Conservation (phyloP, 768 basidiomycete genomes). For the Suillus decipiens region DNA sequence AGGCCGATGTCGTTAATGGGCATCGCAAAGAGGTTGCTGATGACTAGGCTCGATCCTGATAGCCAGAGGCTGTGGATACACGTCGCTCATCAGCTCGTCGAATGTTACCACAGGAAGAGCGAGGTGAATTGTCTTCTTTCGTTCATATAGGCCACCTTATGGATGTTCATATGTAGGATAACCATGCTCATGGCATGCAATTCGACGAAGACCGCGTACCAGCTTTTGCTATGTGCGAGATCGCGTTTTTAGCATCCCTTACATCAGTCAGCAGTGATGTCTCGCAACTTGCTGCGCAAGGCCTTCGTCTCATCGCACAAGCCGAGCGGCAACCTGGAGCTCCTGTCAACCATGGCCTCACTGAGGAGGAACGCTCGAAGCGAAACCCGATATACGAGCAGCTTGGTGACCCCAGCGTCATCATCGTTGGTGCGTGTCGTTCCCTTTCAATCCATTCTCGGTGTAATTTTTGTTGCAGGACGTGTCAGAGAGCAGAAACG, state of each 20-base stretch:
- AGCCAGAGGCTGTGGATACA: slow-evolving; percentile 69
- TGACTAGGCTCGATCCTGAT: slow-evolving; percentile 59
- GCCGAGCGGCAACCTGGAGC: slow-evolving; percentile 65
- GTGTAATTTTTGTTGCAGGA: slow-evolving; percentile 42
- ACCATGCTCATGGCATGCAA: slow-evolving; percentile 52
- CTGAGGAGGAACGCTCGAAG: slow-evolving; percentile 64
- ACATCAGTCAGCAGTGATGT: slow-evolving; percentile 69
- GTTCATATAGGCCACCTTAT: slow-evolving; percentile 1
- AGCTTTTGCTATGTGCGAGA: slow-evolving; percentile 69
- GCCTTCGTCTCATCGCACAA: slow-evolving; percentile 66
- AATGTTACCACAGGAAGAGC: slow-evolving; percentile 51
- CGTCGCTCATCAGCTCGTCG: slow-evolving; percentile 60
- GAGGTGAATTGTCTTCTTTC: slow-evolving; percentile 38
- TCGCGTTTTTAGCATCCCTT: slow-evolving; percentile 69
- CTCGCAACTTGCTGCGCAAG: slow-evolving; percentile 66
- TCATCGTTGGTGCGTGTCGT: slow-evolving; percentile 60
- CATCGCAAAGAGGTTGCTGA: slow-evolving; percentile 57
- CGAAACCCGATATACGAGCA: slow-evolving; percentile 77
- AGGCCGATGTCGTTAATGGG: slow-evolving; percentile 39
- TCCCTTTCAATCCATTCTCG: background rate
- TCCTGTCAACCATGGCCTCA: slow-evolving; percentile 49
- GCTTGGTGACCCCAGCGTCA: slow-evolving; percentile 72
- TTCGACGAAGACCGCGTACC: slow-evolving; percentile 53
- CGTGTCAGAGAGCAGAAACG: slow-evolving; percentile 82
- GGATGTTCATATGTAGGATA: slow-evolving; percentile 31